Conservation (phyloP, 306 rosid species). For the Cucurbita ficifolia region DNA sequence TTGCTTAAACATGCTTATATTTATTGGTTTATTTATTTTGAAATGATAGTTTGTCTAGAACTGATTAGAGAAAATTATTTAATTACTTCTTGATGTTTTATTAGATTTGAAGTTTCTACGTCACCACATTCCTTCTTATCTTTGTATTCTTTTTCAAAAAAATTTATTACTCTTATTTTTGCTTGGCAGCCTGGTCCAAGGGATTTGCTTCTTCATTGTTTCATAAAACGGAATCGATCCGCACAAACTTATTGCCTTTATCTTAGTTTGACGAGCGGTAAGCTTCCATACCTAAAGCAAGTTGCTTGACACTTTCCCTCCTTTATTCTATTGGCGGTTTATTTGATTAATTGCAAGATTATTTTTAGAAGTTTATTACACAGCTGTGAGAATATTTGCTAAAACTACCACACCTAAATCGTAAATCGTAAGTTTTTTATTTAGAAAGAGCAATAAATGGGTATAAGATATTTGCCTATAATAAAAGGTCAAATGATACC, state of each 20-base stretch:
- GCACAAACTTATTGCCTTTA: slow-evolving; percentile 62
- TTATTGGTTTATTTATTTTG: not conserved
- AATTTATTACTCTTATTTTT: not conserved
- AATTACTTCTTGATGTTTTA: not conserved
- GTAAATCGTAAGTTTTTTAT: too few species aligned
- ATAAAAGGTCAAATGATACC: too few species aligned
- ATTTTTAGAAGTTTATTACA: not conserved
- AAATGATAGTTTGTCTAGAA: not conserved
- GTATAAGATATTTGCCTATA: too few species aligned
- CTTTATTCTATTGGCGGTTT: not conserved
- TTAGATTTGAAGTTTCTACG: not conserved
- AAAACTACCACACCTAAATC: too few species aligned
- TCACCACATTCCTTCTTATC: not conserved
- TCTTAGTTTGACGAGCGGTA: slow-evolving; percentile 57
- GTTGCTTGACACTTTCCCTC: not conserved
- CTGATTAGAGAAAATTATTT: not conserved
- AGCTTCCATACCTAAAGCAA: slow-evolving; percentile 10
- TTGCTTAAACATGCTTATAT: not conserved
- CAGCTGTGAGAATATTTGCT: too few species aligned
- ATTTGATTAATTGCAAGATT: not conserved
- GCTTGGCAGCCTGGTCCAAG: slow-evolving; percentile 87
- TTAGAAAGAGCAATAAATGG: too few species aligned
- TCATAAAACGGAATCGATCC: slow-evolving; percentile 82
- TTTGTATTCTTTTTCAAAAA: not conserved
- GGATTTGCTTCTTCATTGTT: slow-evolving; percentile 69